These are phyloP conservation scores for Fraxinus anomala DNA, from an alignment of 257 asterid genomes.

Conservation along the genomic window DNA sequence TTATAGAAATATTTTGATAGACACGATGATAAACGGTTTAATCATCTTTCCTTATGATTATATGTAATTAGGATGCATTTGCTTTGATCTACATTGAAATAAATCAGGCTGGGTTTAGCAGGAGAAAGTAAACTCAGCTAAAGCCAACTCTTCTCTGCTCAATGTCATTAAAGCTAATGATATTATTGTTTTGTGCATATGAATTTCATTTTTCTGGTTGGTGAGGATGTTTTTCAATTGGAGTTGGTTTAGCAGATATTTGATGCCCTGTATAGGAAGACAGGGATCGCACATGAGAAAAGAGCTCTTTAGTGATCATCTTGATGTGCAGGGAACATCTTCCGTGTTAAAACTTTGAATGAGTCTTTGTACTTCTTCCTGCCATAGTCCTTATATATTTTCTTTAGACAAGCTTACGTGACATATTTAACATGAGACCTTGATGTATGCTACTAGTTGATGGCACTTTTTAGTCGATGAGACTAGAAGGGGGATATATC, in stretches of 20 bases:
- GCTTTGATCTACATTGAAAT: background rate
- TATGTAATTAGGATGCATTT: background rate
- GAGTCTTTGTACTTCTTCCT: background rate
- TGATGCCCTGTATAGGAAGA: background rate
- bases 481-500: too few species aligned
- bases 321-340: background rate
- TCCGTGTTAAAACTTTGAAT: background rate
- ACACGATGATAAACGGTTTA: background rate
- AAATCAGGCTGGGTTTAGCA: background rate
- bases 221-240: background rate
- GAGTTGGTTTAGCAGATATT: constrained; percentile 1
- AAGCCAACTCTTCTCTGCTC: background rate
- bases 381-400: background rate
- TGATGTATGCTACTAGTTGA: too few species aligned
- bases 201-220: background rate
- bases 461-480: too few species aligned
- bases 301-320: background rate
- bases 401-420: background rate
- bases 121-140: background rate
- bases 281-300: background rate
- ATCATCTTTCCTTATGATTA: background rate
- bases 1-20: background rate
- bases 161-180: background rate
- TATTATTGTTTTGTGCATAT: background rate
- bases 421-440: too few species aligned